Percentiles rank a stretch among this genome's conserved stretches.
These are phyloP conservation scores for Apiotrichum veenhuisii DNA, from an alignment of 1,284 basidiomycete genomes.

Conservation along the genomic window DNA sequence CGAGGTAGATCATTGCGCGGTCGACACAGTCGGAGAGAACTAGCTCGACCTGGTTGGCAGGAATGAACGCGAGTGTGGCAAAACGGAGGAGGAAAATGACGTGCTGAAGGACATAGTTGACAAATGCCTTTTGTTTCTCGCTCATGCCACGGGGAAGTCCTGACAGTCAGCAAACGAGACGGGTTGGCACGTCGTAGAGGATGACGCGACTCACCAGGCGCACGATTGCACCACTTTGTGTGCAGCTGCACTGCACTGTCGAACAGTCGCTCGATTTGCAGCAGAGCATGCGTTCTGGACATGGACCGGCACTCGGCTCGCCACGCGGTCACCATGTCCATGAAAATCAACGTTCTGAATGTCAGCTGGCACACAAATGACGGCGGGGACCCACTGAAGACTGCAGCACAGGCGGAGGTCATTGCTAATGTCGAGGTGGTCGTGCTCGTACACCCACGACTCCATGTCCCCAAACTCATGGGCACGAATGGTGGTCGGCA, in stretches of 20 bases:
- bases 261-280: constrained; percentile 2
- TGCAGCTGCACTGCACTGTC: not conserved
- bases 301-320: not conserved
- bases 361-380: not conserved
- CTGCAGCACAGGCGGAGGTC: constrained; percentile 1
- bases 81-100: constrained; percentile 3
- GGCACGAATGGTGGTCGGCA: not conserved
- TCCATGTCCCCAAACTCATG: constrained; percentile 6
- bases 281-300: not conserved
- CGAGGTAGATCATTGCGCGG: constrained; percentile 2
- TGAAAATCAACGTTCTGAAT: not conserved
- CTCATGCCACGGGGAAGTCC: not conserved
- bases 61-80: not conserved
- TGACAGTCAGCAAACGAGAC: no score
- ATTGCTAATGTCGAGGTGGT: constrained; percentile 4
- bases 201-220: not conserved
- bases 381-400: not conserved
- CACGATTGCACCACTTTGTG: constrained; percentile 3
- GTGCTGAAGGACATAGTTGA: not conserved
- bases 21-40: constrained; percentile 6
- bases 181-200: not conserved
- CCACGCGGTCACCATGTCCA: constrained; percentile 1
- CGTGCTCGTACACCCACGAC: constrained; percentile 4
- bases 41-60: not conserved
- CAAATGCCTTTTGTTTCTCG: not conserved